A percentile compares a stretch with the other conserved stretches of the same genome.
Evolutionary conservation across 2,329 filamentous ascomycete species (phyloP).

Genomic region (Colletotrichum sp.): DNA sequence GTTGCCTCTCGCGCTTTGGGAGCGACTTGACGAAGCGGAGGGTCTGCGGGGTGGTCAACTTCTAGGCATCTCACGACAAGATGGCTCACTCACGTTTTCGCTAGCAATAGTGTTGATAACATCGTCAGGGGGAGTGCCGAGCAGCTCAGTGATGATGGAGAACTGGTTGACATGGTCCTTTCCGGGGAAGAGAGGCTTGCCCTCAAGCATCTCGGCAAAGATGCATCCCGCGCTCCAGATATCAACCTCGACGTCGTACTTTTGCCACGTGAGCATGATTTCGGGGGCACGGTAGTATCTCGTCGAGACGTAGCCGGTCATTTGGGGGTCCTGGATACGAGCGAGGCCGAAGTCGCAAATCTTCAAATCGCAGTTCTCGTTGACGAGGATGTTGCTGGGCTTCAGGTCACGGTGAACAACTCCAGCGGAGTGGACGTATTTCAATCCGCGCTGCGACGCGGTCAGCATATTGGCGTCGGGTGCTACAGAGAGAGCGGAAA

Average conservation of each 20-base stretch:
- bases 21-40: slow-evolving; percentile 96
- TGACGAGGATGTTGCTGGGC: slow-evolving; percentile 98
- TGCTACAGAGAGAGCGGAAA: not conserved
- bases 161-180: slow-evolving; percentile 99
- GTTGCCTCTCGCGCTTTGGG: slow-evolving; percentile 90
- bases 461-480: slow-evolving; percentile 14
- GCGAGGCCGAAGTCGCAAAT: slow-evolving; percentile 99
- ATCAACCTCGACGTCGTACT: slow-evolving; percentile 98
- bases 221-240: slow-evolving; percentile 99
- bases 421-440: slow-evolving; percentile 98
- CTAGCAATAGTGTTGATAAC: slow-evolving; percentile 99
- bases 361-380: slow-evolving; percentile 99
- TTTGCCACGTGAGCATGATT: slow-evolving; percentile 99
- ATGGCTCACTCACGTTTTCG: slow-evolving; percentile 77
- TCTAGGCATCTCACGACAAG: not conserved
- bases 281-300: slow-evolving; percentile 98
- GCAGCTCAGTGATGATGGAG: slow-evolving; percentile 97
- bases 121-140: slow-evolving; percentile 96
- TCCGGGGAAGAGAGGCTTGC: slow-evolving; percentile 96
- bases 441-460: slow-evolving; percentile 78
- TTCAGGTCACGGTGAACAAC: slow-evolving; percentile 98
- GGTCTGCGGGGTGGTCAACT: slow-evolving; percentile 62
- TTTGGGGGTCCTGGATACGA: slow-evolving; percentile 97
- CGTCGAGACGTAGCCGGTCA: slow-evolving; percentile 99
- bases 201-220: slow-evolving; percentile 98